A percentile compares a stretch with the other conserved stretches of the same genome.
Conservation (phyloP, 257 asterid species). For the Cordia subcordata region DNA sequence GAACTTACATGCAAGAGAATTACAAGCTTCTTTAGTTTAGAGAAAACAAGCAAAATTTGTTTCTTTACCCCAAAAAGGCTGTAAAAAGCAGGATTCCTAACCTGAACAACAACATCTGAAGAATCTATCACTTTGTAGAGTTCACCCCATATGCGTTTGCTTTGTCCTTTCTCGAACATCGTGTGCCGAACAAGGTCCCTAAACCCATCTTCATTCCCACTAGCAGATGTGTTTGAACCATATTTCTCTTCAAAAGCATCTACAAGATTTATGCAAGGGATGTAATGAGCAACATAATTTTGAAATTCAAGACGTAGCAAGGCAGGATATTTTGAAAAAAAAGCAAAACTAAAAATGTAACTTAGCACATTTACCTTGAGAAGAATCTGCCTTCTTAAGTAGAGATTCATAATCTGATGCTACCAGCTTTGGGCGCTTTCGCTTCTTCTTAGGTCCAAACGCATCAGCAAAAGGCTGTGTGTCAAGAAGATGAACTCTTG, state of each 20-base stretch:
- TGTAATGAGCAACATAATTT: not conserved
- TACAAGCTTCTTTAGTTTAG: no score
- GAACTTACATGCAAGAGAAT: no score
- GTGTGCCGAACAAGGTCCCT: conserved; percentile 88
- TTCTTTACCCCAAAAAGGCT: not conserved
- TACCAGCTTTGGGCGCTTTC: conserved; percentile 74
- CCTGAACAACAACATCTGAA: conserved; percentile 96
- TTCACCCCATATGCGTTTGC: conserved; percentile 99
- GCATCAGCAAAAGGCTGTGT: conserved; percentile 85
- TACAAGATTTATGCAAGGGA: conserved; percentile 19
- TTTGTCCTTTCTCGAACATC: conserved; percentile 96
- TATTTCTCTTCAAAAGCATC: conserved; percentile 78
- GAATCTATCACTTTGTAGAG: conserved; percentile 98
- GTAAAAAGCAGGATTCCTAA: conserved; percentile 8
- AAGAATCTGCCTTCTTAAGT: conserved; percentile 71
- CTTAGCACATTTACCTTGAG: conserved; percentile 56
- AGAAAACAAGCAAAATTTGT: not conserved
- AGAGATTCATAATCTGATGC: conserved; percentile 76
- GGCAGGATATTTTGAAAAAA: not conserved
- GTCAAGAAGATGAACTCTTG: conserved; percentile 91
- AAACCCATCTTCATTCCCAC: conserved; percentile 73
- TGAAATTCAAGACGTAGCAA: not conserved
- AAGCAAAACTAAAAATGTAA: conserved; percentile 6
- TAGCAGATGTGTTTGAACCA: conserved; percentile 53
- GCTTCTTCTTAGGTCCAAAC: conserved; percentile 82